phyloP scores from a whole-genome alignment of 257 asterid genomes.

The Solanum pinnatisectum region DNA sequence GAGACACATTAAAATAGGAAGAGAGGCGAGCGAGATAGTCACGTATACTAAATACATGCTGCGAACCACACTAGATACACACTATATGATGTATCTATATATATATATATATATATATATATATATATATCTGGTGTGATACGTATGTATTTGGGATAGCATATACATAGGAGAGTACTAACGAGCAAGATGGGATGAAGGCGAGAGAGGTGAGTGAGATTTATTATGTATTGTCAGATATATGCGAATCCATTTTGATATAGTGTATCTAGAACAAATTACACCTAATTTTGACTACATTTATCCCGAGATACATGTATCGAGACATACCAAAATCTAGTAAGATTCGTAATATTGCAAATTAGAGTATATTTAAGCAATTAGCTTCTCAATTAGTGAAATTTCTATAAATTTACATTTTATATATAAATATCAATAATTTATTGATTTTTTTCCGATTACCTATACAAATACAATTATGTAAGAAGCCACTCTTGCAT shows the following conservation, averaged over 20 bases:
- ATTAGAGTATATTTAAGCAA: too few species aligned
- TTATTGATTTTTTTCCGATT: too few species aligned
- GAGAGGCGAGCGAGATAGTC: neutral
- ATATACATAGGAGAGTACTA: neutral
- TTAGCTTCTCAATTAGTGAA: too few species aligned
- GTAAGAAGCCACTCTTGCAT: neutral
- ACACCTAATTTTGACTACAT: neutral
- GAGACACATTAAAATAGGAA: neutral
- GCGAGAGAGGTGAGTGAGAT: rapidly evolving
- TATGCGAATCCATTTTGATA: too few species aligned
- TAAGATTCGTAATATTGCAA: neutral
- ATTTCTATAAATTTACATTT: too few species aligned
- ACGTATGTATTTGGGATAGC: rapidly evolving
- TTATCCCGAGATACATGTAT: neutral
- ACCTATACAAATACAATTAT: too few species aligned
- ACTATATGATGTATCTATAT: too few species aligned
- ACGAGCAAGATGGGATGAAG: neutral
- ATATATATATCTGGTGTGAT: neutral
- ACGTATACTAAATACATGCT: too few species aligned
- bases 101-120: too few species aligned
- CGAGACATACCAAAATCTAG: too few species aligned
- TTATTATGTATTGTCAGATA: too few species aligned
- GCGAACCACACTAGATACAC: neutral
- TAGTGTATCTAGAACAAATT: neutral
- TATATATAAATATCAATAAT: too few species aligned